Percentiles rank a stretch among this genome's conserved stretches.
Conservation (phyloP, 1,284 basidiomycete species). For the Lignosus rhinocerotis region DNA sequence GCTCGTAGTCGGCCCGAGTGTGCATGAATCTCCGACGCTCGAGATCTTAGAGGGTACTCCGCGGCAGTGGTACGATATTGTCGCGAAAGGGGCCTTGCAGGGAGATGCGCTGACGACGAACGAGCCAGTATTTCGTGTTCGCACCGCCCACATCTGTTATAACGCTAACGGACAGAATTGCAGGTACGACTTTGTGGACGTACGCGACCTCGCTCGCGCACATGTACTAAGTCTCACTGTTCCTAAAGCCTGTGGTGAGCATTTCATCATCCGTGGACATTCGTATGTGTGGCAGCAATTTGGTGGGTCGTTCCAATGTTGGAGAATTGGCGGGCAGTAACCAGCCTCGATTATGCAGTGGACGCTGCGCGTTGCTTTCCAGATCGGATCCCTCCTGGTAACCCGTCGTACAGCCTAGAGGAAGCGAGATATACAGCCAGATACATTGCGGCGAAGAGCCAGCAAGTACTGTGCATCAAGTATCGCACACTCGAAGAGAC, state of each 20-base stretch:
- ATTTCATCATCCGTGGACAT: constrained; percentile 50
- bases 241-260: constrained; percentile 55
- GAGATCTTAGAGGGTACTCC: constrained; percentile 53
- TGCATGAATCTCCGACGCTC: constrained; percentile 49
- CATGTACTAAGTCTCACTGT: constrained; percentile 54
- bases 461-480: too few species aligned
- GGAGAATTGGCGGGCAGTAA: too few species aligned
- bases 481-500: too few species aligned
- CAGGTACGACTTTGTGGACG: constrained; percentile 48
- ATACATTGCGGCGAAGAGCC: too few species aligned
- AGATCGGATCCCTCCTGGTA: too few species aligned
- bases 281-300: constrained; percentile 31
- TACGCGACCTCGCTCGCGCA: constrained; percentile 62
- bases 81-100: constrained; percentile 31
- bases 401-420: too few species aligned
- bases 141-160: background rate
- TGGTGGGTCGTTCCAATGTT: constrained; percentile 14
- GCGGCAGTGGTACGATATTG: constrained; percentile 33
- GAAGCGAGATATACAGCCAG: too few species aligned
- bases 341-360: too few species aligned
- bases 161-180: background rate
- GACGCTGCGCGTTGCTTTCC: too few species aligned
- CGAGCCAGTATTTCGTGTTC: constrained; percentile 7
- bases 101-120: constrained; percentile 11
- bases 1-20: constrained; percentile 46